Evolutionary conservation across 352 stramenopile species (phyloP).

Genomic region (Phytophthora rubi): DNA sequence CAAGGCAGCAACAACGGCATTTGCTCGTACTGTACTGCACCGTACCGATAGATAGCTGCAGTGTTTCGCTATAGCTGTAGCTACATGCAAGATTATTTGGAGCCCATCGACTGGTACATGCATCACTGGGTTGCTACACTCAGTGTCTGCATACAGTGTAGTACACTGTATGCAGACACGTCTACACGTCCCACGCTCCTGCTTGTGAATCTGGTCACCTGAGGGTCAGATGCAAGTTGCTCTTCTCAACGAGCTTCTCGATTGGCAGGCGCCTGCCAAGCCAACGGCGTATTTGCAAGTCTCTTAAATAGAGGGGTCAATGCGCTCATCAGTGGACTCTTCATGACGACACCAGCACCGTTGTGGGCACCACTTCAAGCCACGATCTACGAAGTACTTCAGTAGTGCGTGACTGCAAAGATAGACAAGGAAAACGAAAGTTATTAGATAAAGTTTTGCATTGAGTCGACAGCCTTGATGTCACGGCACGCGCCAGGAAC

Average conservation of each 20-base stretch:
- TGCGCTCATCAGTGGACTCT: conserved; percentile 7
- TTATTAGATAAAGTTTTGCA: neutral
- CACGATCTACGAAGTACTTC: too few relatives aligned
- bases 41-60: neutral
- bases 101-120: neutral
- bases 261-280: neutral
- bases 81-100: neutral
- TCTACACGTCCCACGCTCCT: conserved; percentile 21
- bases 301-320: conserved; percentile 15
- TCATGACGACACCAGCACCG: conserved; percentile 13
- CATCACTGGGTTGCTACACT: neutral
- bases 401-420: neutral
- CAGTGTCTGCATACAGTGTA: too few relatives aligned
- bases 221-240: neutral
- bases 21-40: neutral
- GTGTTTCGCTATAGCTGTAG: neutral
- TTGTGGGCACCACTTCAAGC: neutral
- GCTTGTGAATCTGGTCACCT: conserved; percentile 23
- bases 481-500: neutral
- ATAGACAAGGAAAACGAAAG: neutral
- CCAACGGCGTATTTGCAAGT: neutral
- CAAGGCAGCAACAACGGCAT: neutral
- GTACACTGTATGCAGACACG: conserved; percentile 14
- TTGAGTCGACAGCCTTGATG: neutral
- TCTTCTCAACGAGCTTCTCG: neutral